These are phyloP conservation scores for Fusarium sp. DNA, from an alignment of 2,329 filamentous ascomycete genomes.

Conservation along the genomic window DNA sequence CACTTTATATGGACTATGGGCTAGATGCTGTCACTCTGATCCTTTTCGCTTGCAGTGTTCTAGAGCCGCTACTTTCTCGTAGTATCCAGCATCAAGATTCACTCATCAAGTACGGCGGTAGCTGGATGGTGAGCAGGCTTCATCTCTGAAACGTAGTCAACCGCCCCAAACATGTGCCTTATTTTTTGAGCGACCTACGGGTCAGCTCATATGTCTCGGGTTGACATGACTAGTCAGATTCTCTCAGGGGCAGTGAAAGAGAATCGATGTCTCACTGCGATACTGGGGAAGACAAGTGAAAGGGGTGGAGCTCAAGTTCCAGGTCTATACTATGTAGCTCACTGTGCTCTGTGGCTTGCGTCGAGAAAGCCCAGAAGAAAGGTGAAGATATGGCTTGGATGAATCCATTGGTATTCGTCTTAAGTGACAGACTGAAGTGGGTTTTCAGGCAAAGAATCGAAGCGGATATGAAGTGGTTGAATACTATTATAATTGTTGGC, in stretches of 20 bases:
- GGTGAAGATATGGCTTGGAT: conserved; percentile 2
- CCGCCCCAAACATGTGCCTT: conserved; percentile 3
- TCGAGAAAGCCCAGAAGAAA: conserved; percentile 26
- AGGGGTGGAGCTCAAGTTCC: conserved; percentile 14
- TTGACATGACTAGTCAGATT: conserved; percentile 24
- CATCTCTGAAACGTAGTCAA: conserved; percentile 28
- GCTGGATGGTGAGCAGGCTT: conserved; percentile 30
- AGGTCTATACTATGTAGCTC: conserved; percentile 1
- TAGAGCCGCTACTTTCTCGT: neutral
- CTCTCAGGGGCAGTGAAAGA: conserved; percentile 30
- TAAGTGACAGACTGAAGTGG: neutral
- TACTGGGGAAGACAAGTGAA: conserved; percentile 29
- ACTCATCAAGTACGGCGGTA: conserved; percentile 9
- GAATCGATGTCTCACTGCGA: conserved; percentile 25
- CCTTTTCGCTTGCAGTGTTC: conserved; percentile 14
- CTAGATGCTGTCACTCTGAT: neutral
- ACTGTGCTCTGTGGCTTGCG: conserved; percentile 20
- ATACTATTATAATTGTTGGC: conserved; percentile 6
- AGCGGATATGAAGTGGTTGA: neutral
- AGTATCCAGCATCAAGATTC: conserved; percentile 26
- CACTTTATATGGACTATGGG: conserved; percentile 3
- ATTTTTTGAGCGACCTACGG: conserved; percentile 5
- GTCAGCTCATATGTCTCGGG: conserved; percentile 42
- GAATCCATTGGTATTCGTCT: conserved; percentile 2
- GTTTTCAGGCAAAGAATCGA: no score